Evolutionary conservation across 495 filamentous ascomycete species (phyloP).

Genomic region (Hypoxylon rickii): DNA sequence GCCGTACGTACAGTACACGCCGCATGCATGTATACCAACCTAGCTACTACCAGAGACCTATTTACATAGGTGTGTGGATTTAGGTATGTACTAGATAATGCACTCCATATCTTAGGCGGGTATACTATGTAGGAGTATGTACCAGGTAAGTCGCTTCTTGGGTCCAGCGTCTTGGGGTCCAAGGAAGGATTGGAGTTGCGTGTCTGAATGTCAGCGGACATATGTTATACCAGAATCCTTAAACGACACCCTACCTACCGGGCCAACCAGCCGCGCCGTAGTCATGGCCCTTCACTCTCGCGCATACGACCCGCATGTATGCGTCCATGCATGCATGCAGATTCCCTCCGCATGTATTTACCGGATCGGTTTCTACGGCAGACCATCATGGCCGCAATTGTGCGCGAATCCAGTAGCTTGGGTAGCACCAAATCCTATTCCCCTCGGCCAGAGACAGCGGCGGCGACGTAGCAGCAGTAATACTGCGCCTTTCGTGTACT

Average conservation of each 20-base stretch:
- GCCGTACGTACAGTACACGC: conserved; percentile 3
- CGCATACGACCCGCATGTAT: conserved; percentile 18
- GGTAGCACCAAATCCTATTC: conserved; percentile 30
- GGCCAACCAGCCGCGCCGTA: conserved; percentile 15
- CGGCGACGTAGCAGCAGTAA: conserved; percentile 6
- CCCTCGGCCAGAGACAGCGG: conserved; percentile 11
- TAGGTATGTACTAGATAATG: too few species aligned
- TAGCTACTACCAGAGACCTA: too few species aligned
- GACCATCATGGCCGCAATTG: conserved; percentile 10
- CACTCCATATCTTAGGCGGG: too few species aligned
- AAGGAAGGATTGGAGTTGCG: conserved; percentile 25
- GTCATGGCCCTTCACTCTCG: too few species aligned
- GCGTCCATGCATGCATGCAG: conserved; percentile 20
- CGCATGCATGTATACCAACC: conserved; percentile 3
- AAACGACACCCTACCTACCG: conserved; percentile 11
- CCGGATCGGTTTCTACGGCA: conserved; percentile 28
- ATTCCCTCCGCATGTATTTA: conserved; percentile 31
- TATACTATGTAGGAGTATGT: too few species aligned
- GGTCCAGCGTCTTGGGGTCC: conserved; percentile 25
- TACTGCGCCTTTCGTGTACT: conserved; percentile 21
- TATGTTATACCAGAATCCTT: conserved; percentile 9
- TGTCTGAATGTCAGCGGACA: conserved; percentile 22
- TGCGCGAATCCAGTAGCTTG: conserved; percentile 16
- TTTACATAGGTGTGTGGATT: too few species aligned
- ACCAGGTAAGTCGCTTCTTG: too few species aligned